Evolutionary conservation across 305 asterid species (phyloP), one percentile per base, ranked within the genome.

Genomic region (Withania somnifera): DNA sequence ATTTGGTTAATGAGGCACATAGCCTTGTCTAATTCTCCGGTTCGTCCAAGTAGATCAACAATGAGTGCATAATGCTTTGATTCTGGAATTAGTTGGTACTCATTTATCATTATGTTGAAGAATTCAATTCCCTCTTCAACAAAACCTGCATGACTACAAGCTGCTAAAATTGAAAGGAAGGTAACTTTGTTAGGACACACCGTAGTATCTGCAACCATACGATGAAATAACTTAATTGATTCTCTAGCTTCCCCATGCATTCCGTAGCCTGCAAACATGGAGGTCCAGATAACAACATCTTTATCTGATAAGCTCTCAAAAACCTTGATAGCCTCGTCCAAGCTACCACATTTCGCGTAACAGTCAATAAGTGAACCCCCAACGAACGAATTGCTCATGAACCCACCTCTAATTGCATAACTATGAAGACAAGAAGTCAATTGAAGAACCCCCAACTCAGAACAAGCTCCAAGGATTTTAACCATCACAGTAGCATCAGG

Each of bases 131-230:
- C 98, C 86, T 94, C 93, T 78, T 84, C 81, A 2, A 92, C 85
- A 8, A 93, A 85, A 79, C 98, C 98, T 0, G 94, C 87, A 83
- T 93, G 97, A 63, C 97, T 95, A 77, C 98, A 95, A 0, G 97
- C 97, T 0, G 94, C 89, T 85, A 95, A 69, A 80, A 92, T 66
- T 4, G 98, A 91, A 11, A 93, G 88, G 84, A 95, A 93, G 0
- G 94, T 84, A 3, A 93, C 89, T 5, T 87, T 84, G 69, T 93
- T 93, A 1, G 98, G 97, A 81, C 30, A 68, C 64, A 89, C 68
- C 26, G 76, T 6, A 4, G 92, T 78, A 45, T 47, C 42, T 73
- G 17, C 26, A 47, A 47, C 60, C 98, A 95, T 95, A 45, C 79
- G 85, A 40, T 84, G 34, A 17, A 92, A 93, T 63, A 95, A 78